Conservation (phyloP, 2,329 filamentous ascomycete species). For the Claviceps lovelessii region DNA sequence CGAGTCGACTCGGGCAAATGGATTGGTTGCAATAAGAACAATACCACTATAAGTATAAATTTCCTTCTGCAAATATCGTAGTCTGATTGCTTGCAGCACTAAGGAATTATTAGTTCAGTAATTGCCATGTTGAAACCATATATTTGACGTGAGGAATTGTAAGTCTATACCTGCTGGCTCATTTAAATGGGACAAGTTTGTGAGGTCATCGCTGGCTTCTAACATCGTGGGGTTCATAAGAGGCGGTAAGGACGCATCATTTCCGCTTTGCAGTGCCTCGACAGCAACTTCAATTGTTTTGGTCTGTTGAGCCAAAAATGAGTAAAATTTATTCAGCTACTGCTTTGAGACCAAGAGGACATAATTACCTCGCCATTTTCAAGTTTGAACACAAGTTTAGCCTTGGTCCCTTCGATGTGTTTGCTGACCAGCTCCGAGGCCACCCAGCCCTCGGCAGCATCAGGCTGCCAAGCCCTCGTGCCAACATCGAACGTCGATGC, state of each 20-base stretch:
- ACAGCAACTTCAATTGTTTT: slow-evolving; percentile 67
- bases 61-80: slow-evolving; percentile 95
- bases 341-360: not conserved
- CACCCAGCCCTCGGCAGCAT: slow-evolving; percentile 91
- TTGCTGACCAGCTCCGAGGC: slow-evolving; percentile 88
- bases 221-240: slow-evolving; percentile 97
- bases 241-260: slow-evolving; percentile 67
- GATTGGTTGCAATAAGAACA: slow-evolving; percentile 95
- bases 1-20: slow-evolving; percentile 92
- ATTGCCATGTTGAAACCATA: not conserved
- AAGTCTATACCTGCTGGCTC: slow-evolving; percentile 69
- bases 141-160: not conserved
- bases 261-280: slow-evolving; percentile 61
- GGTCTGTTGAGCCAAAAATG: slow-evolving; percentile 36
- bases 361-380: slow-evolving; percentile 74
- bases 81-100: slow-evolving; percentile 94
- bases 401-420: slow-evolving; percentile 69
- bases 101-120: slow-evolving; percentile 8
- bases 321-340: not conserved
- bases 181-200: slow-evolving; percentile 93
- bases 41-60: slow-evolving; percentile 99
- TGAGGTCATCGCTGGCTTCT: slow-evolving; percentile 95
- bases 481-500: slow-evolving; percentile 92
- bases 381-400: slow-evolving; percentile 73
- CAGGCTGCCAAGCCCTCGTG: slow-evolving; percentile 96